phyloP scores from a whole-genome alignment of 768 basidiomycete species.

The Pleurotus tuoliensis region DNA sequence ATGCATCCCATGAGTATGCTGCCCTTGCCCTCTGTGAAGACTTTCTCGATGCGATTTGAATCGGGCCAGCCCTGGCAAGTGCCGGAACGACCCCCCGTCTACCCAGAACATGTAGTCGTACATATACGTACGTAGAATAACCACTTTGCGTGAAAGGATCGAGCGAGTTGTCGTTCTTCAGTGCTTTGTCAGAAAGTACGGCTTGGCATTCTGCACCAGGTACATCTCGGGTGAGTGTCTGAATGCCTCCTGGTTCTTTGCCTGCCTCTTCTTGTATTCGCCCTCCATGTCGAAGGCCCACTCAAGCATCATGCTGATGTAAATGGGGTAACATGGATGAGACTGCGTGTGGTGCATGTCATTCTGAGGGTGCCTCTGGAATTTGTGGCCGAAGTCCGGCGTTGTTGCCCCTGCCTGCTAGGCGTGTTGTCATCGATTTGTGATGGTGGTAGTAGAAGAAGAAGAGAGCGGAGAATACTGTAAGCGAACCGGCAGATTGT shows the following conservation, averaged over 20 bases:
- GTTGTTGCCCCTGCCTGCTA: no score
- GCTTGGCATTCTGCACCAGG: slow-evolving; percentile 53
- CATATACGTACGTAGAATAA: not conserved
- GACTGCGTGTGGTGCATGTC: no score
- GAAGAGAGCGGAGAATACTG: no score
- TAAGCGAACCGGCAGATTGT: no score
- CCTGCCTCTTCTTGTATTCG: slow-evolving; percentile 38
- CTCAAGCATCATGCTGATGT: slow-evolving; percentile 39
- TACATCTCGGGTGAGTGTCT: slow-evolving; percentile 46
- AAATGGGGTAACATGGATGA: slow-evolving; percentile 21
- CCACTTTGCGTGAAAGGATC: not conserved
- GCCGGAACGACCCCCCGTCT: slow-evolving; percentile 51
- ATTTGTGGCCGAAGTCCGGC: no score
- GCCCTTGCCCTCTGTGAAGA: slow-evolving; percentile 31
- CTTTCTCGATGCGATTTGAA: slow-evolving; percentile 29
- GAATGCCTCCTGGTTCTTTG: slow-evolving; percentile 37
- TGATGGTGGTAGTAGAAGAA: no score
- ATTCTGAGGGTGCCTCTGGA: no score
- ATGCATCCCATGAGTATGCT: slow-evolving; percentile 19
- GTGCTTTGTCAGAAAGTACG: slow-evolving; percentile 44
- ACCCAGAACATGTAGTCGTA: slow-evolving; percentile 59
- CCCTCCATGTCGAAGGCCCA: slow-evolving; percentile 43
- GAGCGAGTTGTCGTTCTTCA: slow-evolving; percentile 18
- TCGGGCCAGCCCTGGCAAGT: slow-evolving; percentile 47
- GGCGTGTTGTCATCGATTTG: no score